These are phyloP conservation scores for Monosporascus sp. DNA, from an alignment of 2,329 filamentous ascomycete species.

Conservation along the genomic window DNA sequence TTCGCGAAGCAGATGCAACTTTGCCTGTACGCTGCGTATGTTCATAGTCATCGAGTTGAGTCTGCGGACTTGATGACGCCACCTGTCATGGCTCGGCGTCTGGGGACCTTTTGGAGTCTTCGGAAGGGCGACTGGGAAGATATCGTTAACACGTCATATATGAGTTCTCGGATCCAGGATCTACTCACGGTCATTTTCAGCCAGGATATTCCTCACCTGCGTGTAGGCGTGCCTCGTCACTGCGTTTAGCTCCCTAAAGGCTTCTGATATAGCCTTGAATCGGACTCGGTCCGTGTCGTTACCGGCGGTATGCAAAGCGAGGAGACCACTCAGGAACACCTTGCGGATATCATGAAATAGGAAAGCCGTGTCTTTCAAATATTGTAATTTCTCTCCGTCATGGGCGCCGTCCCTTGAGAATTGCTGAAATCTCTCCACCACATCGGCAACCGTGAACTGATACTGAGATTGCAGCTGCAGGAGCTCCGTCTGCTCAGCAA, in stretches of 20 bases:
- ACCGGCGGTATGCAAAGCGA: slow-evolving; percentile 80
- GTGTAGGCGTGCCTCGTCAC: slow-evolving; percentile 58
- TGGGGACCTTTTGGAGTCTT: slow-evolving; percentile 53
- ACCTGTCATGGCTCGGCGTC: slow-evolving; percentile 73
- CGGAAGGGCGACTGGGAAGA: slow-evolving; percentile 41
- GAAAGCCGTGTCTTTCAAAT: slow-evolving; percentile 74
- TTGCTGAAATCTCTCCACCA: slow-evolving; percentile 62
- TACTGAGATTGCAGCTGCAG: slow-evolving; percentile 93
- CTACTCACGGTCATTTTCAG: slow-evolving; percentile 71
- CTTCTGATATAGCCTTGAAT: slow-evolving; percentile 74
- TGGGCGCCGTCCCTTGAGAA: slow-evolving; percentile 65
- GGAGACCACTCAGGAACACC: slow-evolving; percentile 79
- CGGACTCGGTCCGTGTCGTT: slow-evolving; percentile 69
- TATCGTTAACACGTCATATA: slow-evolving; percentile 4
- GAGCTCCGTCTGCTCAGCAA: slow-evolving; percentile 75
- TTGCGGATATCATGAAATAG: slow-evolving; percentile 77
- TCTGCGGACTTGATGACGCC: slow-evolving; percentile 82
- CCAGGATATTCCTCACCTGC: slow-evolving; percentile 63
- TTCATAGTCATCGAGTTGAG: slow-evolving; percentile 84
- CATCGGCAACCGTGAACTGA: slow-evolving; percentile 69
- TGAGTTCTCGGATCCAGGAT: neutral
- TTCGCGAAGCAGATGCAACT: slow-evolving; percentile 85
- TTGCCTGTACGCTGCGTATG: slow-evolving; percentile 87
- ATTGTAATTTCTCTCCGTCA: slow-evolving; percentile 71
- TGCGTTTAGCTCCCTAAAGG: slow-evolving; percentile 60